Percentiles rank a stretch among this genome's conserved stretches.
These are phyloP conservation scores for Carex myosuroides DNA, from an alignment of 176 grass and related monocot species.

Conservation along the genomic window DNA sequence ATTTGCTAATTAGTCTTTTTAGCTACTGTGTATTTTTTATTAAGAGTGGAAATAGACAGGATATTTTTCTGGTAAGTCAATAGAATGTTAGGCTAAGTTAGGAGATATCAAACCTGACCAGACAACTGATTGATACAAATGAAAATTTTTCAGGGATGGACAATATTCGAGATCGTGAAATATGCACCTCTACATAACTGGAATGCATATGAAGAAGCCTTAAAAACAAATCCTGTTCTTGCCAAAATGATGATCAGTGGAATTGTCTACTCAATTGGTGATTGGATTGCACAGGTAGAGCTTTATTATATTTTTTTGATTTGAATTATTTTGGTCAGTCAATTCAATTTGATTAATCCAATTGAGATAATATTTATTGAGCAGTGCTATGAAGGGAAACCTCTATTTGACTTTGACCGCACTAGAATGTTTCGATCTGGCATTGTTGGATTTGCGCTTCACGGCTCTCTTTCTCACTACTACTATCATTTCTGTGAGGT, in stretches of 20 bases:
- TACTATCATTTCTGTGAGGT: constrained; percentile 96
- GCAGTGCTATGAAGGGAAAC: constrained; percentile 91
- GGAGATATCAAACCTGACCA: not conserved
- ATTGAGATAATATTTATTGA: not conserved
- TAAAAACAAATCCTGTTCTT: constrained; percentile 84
- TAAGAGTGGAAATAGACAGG: not conserved
- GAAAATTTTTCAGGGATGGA: constrained; percentile 59
- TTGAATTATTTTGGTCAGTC: not conserved
- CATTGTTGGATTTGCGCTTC: constrained; percentile 83
- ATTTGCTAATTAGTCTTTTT: not conserved
- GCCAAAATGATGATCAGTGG: constrained; percentile 99
- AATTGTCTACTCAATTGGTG: constrained; percentile 84
- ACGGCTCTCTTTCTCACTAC: constrained; percentile 93
- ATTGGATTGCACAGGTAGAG: constrained; percentile 93
- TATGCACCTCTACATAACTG: constrained; percentile 96
- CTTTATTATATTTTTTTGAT: not conserved
- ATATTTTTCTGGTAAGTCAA: not conserved
- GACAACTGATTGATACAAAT: not conserved
- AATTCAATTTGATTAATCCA: not conserved
- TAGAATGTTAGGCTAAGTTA: not conserved
- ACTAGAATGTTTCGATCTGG: constrained; percentile 84
- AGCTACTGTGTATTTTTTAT: not conserved
- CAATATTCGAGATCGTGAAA: constrained; percentile 78
- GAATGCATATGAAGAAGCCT: constrained; percentile 86
- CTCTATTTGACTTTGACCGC: constrained; percentile 81